A percentile compares a stretch with the other conserved stretches of the same genome.
Conservation (phyloP, 1,139 yeast genomes). For the Magnusiomyces ingens region DNA sequence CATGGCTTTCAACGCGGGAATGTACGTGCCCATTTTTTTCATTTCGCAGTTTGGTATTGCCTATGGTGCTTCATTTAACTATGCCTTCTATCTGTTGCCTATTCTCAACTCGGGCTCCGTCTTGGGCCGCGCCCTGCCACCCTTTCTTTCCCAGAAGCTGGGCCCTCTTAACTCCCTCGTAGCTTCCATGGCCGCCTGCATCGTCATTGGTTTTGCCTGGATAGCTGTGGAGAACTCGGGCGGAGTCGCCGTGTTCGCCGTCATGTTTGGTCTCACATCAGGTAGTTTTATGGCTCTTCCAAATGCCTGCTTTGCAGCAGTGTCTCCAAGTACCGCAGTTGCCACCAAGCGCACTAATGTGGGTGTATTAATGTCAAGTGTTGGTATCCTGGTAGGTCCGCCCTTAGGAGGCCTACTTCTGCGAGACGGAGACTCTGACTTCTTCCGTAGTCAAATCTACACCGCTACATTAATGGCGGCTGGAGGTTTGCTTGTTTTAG, state of each 20-base stretch:
- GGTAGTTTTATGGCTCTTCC: constrained; percentile 42
- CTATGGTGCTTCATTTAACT: constrained; percentile 20
- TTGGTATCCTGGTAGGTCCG: constrained; percentile 48
- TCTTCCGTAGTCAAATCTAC: constrained; percentile 9
- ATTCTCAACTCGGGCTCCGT: constrained; percentile 46
- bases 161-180: constrained; percentile 43
- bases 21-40: constrained; percentile 34
- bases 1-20: constrained; percentile 31
- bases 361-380: constrained; percentile 51
- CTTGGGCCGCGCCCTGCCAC: constrained; percentile 47
- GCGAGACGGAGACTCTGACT: constrained; percentile 13
- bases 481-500: background rate
- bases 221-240: constrained; percentile 37
- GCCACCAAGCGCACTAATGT: constrained; percentile 40
- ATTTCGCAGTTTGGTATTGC: constrained; percentile 28
- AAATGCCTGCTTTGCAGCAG: constrained; percentile 41
- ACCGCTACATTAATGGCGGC: constrained; percentile 6
- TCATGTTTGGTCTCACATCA: constrained; percentile 45
- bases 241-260: constrained; percentile 38
- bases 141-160: constrained; percentile 39
- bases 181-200: constrained; percentile 25
- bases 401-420: constrained; percentile 49
- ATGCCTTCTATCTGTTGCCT: constrained; percentile 36
- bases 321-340: constrained; percentile 45
- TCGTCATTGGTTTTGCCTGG: constrained; percentile 34